A percentile compares a stretch with the other conserved stretches of the same genome.
Conservation (phyloP, 140 eudicot species). For the Cichorium intybus region DNA sequence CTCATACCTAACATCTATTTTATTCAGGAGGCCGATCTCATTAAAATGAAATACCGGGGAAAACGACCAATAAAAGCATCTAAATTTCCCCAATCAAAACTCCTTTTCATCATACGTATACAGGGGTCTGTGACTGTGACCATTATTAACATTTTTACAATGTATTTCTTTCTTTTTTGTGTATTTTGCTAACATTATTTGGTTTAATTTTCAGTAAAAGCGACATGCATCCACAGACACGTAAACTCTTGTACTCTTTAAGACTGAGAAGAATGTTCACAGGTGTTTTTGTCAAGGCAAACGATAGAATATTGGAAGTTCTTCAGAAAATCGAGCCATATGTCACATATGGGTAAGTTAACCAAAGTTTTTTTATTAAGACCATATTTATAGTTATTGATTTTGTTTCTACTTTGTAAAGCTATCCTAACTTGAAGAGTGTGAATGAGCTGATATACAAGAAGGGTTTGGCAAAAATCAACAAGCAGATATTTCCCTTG, state of each 20-base stretch:
- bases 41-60: slow-evolving; percentile 63
- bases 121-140: slow-evolving; percentile 52
- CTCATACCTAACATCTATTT: background rate
- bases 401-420: slow-evolving; percentile 5
- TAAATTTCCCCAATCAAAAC: slow-evolving; percentile 50
- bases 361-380: too few relatives aligned
- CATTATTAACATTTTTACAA: background rate
- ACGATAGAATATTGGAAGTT: slow-evolving; percentile 46
- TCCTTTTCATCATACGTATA: slow-evolving; percentile 73
- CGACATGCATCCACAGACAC: slow-evolving; percentile 73
- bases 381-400: background rate
- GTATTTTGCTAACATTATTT: background rate
- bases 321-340: slow-evolving; percentile 80
- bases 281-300: slow-evolving; percentile 86
- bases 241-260: slow-evolving; percentile 57
- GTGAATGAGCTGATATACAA: slow-evolving; percentile 82
- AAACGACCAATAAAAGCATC: slow-evolving; percentile 36
- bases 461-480: slow-evolving; percentile 62
- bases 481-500: slow-evolving; percentile 60
- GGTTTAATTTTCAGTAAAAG: slow-evolving; percentile 43
- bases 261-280: slow-evolving; percentile 58
- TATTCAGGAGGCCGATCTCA: slow-evolving; percentile 65
- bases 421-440: slow-evolving; percentile 77
- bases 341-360: slow-evolving; percentile 84
- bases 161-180: background rate